Evolutionary conservation across 352 stramenopile species (phyloP), one percentile per base, ranked within the genome.

Genomic region (Saprolegnia parasitica): DNA sequence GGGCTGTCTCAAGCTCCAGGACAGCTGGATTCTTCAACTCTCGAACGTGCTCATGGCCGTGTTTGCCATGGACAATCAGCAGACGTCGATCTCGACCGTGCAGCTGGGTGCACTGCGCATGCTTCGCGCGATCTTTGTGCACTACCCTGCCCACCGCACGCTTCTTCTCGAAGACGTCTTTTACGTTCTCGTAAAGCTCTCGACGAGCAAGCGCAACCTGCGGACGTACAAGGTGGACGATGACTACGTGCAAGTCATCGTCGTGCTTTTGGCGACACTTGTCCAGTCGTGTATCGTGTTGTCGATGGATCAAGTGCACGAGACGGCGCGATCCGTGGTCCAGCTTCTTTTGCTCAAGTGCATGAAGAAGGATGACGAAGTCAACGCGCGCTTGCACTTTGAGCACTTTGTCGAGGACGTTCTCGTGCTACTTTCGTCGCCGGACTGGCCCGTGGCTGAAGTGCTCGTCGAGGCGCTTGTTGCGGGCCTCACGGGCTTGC

Each of bases 321-420:
- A 78, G 2, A 82, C 66, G 67, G 80, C 80, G 1, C 67, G 70
- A 8, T 45, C 65, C 1, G 88, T 96, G 52, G 76, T 88, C 29
- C 46, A 67, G 18, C 61, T 74, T 18, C 64, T 96, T 52, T 57
- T 96, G 49, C 84, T 74, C 54, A 81, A 87, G 61, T 95, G 84
- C 62, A 79, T 90, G 75, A 94, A 93, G 73, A 95, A 92, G 71
- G 79, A 76, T 10, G 86, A 95, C 65, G 85, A 93, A 35, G 74
- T 81, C 39, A 82, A 93, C 61, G 83, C 88, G 72, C 84, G 86
- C 23, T 73, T 88, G 52, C 73, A 89, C 18, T 73, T 96, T 16
- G 88, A 94, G 20, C 88, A 93, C 46, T 90, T 95, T 64, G 74
- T 89, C 29, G 86, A 96, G 71, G 88, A 96, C 70, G 61, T 96